A percentile compares a stretch with the other conserved stretches of the same genome.
Conservation (phyloP, 2,329 filamentous ascomycete species). For the Paracoccidioides lutzii region DNA sequence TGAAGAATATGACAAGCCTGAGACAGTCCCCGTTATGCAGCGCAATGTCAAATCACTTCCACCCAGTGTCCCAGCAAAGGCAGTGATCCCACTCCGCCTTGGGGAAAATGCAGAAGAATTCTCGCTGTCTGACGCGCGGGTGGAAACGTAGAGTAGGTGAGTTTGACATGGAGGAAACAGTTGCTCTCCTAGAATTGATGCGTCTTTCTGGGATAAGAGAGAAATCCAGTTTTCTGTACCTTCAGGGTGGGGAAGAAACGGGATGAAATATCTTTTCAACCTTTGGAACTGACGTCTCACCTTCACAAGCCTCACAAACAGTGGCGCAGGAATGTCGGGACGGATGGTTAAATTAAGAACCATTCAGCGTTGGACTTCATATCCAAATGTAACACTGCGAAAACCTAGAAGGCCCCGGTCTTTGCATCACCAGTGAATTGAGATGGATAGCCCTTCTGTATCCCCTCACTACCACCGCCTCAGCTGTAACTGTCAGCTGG, state of each 20-base stretch:
- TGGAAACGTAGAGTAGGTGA: slow-evolving; percentile 4
- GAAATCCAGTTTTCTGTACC: not conserved
- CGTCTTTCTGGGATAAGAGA: not conserved
- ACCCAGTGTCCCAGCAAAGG: slow-evolving; percentile 17
- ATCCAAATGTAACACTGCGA: not conserved
- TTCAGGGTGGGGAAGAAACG: not conserved
- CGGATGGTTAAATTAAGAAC: not conserved
- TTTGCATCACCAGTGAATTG: not conserved
- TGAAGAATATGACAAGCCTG: slow-evolving; percentile 19
- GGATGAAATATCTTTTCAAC: not conserved
- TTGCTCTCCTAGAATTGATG: slow-evolving; percentile 1
- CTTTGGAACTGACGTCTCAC: not conserved
- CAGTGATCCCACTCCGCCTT: slow-evolving; percentile 10
- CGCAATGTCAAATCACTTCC: slow-evolving; percentile 15
- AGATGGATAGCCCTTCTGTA: not conserved
- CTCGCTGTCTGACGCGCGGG: slow-evolving; percentile 16
- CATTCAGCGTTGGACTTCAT: not conserved
- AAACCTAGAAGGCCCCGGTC: not conserved
- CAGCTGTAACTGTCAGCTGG: not conserved
- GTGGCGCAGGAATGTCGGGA: not conserved
- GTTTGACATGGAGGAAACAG: slow-evolving; percentile 4
- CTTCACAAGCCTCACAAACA: not conserved
- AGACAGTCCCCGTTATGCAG: slow-evolving; percentile 17
- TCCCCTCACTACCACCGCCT: not conserved
- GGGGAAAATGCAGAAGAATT: slow-evolving; percentile 18